phyloP scores from a whole-genome alignment of 225 moss, liverwort and hornwort species.

The Pleurozium schreberi region DNA sequence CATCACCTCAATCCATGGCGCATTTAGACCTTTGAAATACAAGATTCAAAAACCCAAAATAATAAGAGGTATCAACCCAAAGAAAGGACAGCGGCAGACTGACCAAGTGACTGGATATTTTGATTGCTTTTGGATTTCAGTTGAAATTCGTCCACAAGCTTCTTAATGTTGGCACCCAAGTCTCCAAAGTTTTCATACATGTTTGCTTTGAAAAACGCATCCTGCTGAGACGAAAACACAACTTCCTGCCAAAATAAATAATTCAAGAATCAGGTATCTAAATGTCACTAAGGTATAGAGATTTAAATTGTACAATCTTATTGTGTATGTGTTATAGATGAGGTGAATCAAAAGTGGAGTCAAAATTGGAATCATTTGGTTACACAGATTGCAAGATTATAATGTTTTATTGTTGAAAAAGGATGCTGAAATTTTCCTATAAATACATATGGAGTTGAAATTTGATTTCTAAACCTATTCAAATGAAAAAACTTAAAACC shows the following conservation, averaged over 20 bases:
- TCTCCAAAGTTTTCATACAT: constrained; percentile 99
- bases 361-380: too few species aligned
- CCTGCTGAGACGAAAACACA: constrained; percentile 93
- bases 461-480: too few species aligned
- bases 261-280: not conserved
- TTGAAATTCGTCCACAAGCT: constrained; percentile 96
- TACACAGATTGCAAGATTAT: too few species aligned
- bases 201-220: constrained; percentile 86
- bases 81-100: not conserved
- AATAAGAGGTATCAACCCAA: not conserved
- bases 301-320: too few species aligned
- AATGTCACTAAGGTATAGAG: too few species aligned
- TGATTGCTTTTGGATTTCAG: constrained; percentile 85
- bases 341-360: too few species aligned
- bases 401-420: too few species aligned
- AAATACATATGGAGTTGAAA: too few species aligned
- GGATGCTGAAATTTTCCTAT: too few species aligned
- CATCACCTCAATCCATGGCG: constrained; percentile 14
- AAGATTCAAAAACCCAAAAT: not conserved
- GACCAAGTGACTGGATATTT: constrained; percentile 92
- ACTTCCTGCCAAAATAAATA: constrained; percentile 53
- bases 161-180: constrained; percentile 95
- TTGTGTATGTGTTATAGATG: too few species aligned
- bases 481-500: too few species aligned
- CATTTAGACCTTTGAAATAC: not conserved